phyloP scores from a whole-genome alignment of 1,139 yeast species.

The Nadsonia commutata region DNA sequence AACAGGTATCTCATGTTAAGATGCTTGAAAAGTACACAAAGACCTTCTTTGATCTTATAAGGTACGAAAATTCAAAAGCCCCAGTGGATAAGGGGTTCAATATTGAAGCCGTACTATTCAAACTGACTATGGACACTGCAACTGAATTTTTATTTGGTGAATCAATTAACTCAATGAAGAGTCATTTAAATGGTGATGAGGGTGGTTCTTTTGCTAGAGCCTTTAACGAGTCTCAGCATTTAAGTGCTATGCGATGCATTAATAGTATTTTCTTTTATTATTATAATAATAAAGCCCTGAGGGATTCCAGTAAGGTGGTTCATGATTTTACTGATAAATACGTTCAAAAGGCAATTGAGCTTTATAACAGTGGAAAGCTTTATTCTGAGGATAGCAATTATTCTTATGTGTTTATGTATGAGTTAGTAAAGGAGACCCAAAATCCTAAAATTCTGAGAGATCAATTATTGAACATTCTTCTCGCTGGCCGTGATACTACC shows the following conservation, averaged over 20 bases:
- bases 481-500: conserved; percentile 42
- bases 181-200: background rate
- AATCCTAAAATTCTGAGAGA: conserved; percentile 34
- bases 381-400: conserved; percentile 3
- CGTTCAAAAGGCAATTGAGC: conserved; percentile 16
- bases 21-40: conserved; percentile 33
- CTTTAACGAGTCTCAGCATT: background rate
- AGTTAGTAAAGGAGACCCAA: conserved; percentile 34
- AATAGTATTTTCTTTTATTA: background rate
- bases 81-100: conserved; percentile 26
- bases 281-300: conserved; percentile 16
- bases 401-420: conserved; percentile 23
- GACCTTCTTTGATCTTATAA: conserved; percentile 18
- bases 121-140: conserved; percentile 42
- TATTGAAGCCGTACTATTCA: conserved; percentile 34
- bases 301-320: conserved; percentile 14
- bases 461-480: conserved; percentile 34
- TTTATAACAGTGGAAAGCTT: background rate
- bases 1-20: conserved; percentile 36
- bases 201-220: background rate
- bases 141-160: conserved; percentile 46
- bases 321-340: conserved; percentile 20
- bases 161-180: conserved; percentile 27
- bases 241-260: background rate
- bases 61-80: conserved; percentile 10